These are phyloP conservation scores for Colletotrichum phormii DNA, from an alignment of 2,329 filamentous ascomycete species.

Conservation along the genomic window DNA sequence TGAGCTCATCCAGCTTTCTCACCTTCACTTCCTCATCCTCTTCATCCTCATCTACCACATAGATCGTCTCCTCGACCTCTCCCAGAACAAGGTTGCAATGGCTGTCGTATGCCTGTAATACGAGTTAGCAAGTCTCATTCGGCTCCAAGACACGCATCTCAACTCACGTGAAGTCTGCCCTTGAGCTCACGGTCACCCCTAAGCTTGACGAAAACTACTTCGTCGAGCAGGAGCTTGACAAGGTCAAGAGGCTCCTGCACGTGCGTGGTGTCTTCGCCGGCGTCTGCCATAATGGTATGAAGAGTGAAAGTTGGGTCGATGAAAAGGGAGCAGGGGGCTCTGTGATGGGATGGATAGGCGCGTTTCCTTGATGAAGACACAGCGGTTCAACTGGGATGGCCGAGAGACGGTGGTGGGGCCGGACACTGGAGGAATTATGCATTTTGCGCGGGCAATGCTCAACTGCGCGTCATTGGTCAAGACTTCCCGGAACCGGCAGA, in stretches of 20 bases:
- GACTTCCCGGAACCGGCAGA: neutral
- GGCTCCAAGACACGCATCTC: constrained; percentile 32
- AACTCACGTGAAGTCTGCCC: constrained; percentile 88
- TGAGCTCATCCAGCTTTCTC: constrained; percentile 40
- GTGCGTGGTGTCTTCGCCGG: constrained; percentile 76
- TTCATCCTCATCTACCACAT: constrained; percentile 89
- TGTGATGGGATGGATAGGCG: neutral
- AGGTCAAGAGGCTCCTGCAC: constrained; percentile 95
- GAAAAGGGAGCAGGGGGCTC: neutral
- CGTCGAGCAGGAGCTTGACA: constrained; percentile 92
- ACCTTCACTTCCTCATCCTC: constrained; percentile 83
- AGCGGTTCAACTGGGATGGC: constrained; percentile 27
- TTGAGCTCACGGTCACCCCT: constrained; percentile 95
- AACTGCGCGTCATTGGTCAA: constrained; percentile 8
- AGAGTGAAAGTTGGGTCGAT: neutral
- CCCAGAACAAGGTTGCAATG: constrained; percentile 98
- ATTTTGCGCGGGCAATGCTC: constrained; percentile 6
- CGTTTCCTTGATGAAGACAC: constrained; percentile 11
- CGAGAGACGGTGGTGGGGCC: constrained; percentile 28
- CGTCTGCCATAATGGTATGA: constrained; percentile 78
- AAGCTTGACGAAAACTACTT: constrained; percentile 97
- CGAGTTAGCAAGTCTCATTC: constrained; percentile 22
- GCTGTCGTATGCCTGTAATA: constrained; percentile 88
- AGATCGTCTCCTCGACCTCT: constrained; percentile 97
- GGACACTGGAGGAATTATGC: constrained; percentile 24